Evolutionary conservation across 257 asterid genomes (phyloP).

Genomic region (Solanum sejunctum): DNA sequence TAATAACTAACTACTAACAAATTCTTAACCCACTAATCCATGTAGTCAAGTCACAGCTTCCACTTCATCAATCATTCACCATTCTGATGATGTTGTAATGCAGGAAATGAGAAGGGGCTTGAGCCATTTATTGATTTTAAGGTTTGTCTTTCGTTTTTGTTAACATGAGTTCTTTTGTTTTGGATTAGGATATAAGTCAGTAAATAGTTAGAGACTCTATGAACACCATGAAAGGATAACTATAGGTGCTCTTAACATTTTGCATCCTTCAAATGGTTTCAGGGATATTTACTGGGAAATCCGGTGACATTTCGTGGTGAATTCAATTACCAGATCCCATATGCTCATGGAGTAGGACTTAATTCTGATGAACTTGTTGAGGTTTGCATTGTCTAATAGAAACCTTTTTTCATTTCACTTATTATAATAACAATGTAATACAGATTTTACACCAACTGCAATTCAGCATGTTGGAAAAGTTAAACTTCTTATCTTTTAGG

Average conservation of each 20-base stretch:
- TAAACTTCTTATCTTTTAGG: neutral
- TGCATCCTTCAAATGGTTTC: neutral
- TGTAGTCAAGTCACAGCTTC: too few species aligned
- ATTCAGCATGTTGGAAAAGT: neutral
- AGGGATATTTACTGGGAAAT: constrained; percentile 16
- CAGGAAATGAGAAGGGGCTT: constrained; percentile 13
- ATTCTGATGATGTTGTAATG: neutral
- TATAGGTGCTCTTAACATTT: neutral
- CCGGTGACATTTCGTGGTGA: constrained; percentile 2
- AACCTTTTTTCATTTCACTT: neutral
- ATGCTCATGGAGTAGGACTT: constrained; percentile 7
- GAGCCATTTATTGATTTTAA: constrained; percentile 5
- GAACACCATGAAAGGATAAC: neutral
- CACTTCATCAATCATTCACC: neutral
- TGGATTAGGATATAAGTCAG: neutral
- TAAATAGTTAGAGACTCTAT: neutral
- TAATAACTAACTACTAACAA: too few species aligned
- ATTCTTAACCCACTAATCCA: too few species aligned
- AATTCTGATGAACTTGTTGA: neutral
- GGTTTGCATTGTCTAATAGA: neutral
- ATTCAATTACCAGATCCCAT: neutral
- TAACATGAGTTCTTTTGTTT: neutral
- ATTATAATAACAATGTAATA: neutral
- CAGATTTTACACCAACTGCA: neutral
- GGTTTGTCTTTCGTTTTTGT: neutral